Percentiles rank a stretch among this genome's conserved stretches.
Conservation (phyloP, 2,329 filamentous ascomycete species). For the Talaromyces sp. region DNA sequence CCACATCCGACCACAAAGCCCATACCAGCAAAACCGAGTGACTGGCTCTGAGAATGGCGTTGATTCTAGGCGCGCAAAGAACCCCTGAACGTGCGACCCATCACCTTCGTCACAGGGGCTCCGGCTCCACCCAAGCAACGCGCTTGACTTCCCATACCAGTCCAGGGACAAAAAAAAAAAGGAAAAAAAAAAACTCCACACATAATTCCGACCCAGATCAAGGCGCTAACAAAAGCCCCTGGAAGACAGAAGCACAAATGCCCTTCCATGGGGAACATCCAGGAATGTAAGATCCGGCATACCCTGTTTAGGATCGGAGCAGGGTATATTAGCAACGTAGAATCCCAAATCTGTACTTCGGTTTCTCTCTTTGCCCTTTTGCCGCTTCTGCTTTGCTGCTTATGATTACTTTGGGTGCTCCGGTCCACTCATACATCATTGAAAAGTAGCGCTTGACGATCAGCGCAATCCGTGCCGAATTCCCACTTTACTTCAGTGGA, state of each 20-base stretch:
- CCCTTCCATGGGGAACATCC: slow-evolving; percentile 13
- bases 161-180: slow-evolving; percentile 1
- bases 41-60: neutral
- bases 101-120: neutral
- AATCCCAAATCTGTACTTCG: neutral
- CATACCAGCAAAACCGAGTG: neutral
- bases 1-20: neutral
- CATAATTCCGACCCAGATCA: neutral
- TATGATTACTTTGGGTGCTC: neutral
- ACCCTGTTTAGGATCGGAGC: slow-evolving; percentile 12
- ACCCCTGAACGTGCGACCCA: neutral
- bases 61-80: neutral
- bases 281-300: slow-evolving; percentile 24
- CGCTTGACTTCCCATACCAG: slow-evolving; percentile 2
- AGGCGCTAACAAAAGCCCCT: slow-evolving; percentile 8
- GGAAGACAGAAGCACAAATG: slow-evolving; percentile 3
- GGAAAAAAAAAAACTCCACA: too few species aligned
- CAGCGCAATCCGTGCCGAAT: too few species aligned
- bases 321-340: slow-evolving; percentile 26
- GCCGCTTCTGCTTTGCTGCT: neutral
- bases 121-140: neutral
- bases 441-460: too few species aligned
- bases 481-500: too few species aligned
- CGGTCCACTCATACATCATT: too few species aligned
- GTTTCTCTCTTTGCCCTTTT: neutral